Percentiles rank a stretch among this genome's conserved stretches.
Conservation (phyloP, 306 rosid species). For the Vigna mungo region DNA sequence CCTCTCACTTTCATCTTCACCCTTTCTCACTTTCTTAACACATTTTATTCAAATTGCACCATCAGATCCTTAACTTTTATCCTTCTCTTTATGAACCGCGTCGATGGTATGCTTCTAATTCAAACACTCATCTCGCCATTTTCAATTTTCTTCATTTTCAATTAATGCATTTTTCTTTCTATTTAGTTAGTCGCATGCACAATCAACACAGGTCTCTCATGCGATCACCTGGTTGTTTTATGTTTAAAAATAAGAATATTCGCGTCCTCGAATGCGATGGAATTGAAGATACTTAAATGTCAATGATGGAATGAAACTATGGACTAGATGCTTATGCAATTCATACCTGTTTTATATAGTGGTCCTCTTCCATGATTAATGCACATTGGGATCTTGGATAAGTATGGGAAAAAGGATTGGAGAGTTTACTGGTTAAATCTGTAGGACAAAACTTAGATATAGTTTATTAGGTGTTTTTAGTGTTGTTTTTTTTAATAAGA, state of each 20-base stretch:
- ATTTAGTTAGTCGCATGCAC: neutral
- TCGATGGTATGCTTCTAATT: conserved; percentile 57
- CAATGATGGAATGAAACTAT: neutral
- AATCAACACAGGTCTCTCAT: too few species aligned
- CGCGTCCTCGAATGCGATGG: too few species aligned
- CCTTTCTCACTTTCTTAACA: conserved; percentile 35
- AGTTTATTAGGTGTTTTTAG: neutral
- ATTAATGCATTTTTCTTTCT: neutral
- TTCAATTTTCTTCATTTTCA: neutral
- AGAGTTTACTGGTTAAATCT: neutral
- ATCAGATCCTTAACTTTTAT: neutral
- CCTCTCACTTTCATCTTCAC: conserved; percentile 28
- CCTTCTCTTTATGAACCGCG: conserved; percentile 49
- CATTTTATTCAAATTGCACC: neutral
- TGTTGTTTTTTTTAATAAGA: neutral
- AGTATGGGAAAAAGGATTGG: conserved; percentile 1
- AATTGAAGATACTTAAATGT: neutral
- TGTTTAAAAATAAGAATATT: neutral
- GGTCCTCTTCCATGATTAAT: conserved; percentile 27
- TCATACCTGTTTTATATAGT: neutral
- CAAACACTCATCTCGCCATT: neutral
- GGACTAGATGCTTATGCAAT: neutral
- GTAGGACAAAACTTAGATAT: neutral
- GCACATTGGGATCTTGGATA: conserved; percentile 12
- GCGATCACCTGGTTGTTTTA: neutral